These are phyloP conservation scores for Oenanthe sinensis DNA, from an alignment of 129 eudicot genomes.

Conservation along the genomic window DNA sequence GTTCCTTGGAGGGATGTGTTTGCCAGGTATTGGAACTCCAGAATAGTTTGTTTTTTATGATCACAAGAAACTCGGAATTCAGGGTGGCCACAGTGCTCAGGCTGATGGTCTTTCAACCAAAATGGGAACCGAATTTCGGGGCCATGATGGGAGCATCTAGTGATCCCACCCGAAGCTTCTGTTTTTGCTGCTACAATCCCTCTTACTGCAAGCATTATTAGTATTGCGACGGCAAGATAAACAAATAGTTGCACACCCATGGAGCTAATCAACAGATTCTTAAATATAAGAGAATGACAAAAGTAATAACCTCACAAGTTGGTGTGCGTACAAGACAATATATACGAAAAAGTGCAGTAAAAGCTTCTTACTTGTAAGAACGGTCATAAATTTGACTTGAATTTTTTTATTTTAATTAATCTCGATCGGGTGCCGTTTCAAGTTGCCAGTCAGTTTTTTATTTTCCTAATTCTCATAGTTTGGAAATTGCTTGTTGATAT, in stretches of 20 bases:
- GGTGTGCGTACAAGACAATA: too few relatives aligned
- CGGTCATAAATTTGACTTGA: too few relatives aligned
- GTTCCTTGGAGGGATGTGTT: background rate
- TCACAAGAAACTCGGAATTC: background rate
- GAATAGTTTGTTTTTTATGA: background rate
- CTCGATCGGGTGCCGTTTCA: too few relatives aligned
- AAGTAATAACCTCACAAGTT: too few relatives aligned
- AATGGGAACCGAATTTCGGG: slow-evolving; percentile 1
- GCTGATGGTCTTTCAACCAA: background rate
- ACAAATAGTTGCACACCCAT: background rate
- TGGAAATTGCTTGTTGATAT: too few relatives aligned
- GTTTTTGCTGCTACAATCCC: background rate
- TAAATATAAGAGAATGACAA: too few relatives aligned
- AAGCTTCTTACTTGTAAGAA: too few relatives aligned
- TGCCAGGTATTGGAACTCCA: background rate
- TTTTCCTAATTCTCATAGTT: too few relatives aligned
- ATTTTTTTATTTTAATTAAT: too few relatives aligned
- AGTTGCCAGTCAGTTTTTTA: too few relatives aligned
- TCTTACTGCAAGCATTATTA: background rate
- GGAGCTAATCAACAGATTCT: background rate
- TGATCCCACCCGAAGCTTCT: background rate
- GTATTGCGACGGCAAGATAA: background rate
- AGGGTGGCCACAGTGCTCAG: background rate
- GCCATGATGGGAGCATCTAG: background rate
- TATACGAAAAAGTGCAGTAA: too few relatives aligned